phyloP scores from a whole-genome alignment of 1,284 basidiomycete genomes.

The Cryptococcus maquisensis region DNA sequence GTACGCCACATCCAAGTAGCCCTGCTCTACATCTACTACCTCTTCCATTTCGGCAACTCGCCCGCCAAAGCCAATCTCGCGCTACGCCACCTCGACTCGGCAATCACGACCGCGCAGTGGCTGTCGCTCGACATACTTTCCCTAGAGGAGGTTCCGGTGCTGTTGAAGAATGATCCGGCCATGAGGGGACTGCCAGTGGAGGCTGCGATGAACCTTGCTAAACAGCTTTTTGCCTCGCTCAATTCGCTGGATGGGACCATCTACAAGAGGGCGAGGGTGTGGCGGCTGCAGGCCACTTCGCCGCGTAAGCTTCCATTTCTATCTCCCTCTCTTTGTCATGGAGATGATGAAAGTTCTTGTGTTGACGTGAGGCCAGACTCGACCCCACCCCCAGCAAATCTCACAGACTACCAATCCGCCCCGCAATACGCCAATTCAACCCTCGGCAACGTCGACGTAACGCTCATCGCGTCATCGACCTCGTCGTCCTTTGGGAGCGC shows the following conservation, averaged over 20 bases:
- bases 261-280: constrained; percentile 10
- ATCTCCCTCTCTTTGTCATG: no score
- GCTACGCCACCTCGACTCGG: constrained; percentile 16
- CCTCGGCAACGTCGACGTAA: no score
- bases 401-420: not conserved
- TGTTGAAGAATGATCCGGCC: constrained; percentile 4
- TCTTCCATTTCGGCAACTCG: constrained; percentile 22
- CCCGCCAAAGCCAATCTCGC: constrained; percentile 15
- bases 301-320: no score
- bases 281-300: constrained; percentile 10
- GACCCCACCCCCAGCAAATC: not conserved
- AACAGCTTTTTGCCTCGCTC: constrained; percentile 13
- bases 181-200: not conserved
- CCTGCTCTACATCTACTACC: constrained; percentile 14
- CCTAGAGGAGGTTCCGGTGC: not conserved
- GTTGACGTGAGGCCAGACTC: not conserved
- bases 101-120: constrained; percentile 19
- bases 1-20: constrained; percentile 21
- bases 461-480: not conserved
- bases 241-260: constrained; percentile 20
- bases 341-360: no score
- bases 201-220: constrained; percentile 11
- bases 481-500: no score
- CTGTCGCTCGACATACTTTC: constrained; percentile 14
- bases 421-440: not conserved